Evolutionary conservation across 2,329 filamentous ascomycete genomes (phyloP).

Genomic region (Beauveria australis): DNA sequence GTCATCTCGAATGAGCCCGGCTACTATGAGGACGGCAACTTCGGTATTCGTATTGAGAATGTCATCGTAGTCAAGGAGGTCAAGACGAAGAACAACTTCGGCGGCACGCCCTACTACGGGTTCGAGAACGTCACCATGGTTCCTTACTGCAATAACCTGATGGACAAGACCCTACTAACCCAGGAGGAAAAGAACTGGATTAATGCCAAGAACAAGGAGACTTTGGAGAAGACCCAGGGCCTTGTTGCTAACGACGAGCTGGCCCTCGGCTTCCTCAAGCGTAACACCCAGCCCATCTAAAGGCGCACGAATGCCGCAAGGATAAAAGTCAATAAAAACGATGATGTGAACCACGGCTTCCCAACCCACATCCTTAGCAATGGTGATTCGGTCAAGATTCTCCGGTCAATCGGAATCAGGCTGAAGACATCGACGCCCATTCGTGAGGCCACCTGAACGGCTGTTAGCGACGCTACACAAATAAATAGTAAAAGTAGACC

Average conservation of each 20-base stretch:
- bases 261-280: constrained; percentile 72
- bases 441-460: constrained; percentile 32
- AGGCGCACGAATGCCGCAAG: constrained; percentile 47
- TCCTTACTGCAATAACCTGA: constrained; percentile 83
- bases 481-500: constrained; percentile 15
- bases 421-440: constrained; percentile 34
- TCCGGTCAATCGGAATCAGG: constrained; percentile 29
- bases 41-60: constrained; percentile 95
- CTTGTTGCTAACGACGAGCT: constrained; percentile 67
- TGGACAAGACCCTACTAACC: constrained; percentile 66
- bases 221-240: constrained; percentile 70
- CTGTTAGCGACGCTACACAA: neutral
- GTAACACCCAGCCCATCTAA: constrained; percentile 64
- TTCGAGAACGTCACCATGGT: constrained; percentile 98
- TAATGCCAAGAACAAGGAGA: constrained; percentile 74
- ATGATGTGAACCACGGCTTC: constrained; percentile 56
- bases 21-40: constrained; percentile 92
- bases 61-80: constrained; percentile 84
- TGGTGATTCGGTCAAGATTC: constrained; percentile 26
- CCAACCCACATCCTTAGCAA: constrained; percentile 43
- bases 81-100: constrained; percentile 80
- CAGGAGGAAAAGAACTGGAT: constrained; percentile 74
- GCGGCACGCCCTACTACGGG: constrained; percentile 86
- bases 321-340: constrained; percentile 66
- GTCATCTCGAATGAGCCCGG: constrained; percentile 95